phyloP scores from a whole-genome alignment of 1,284 basidiomycete genomes.

The Cryptococcus sp. region DNA sequence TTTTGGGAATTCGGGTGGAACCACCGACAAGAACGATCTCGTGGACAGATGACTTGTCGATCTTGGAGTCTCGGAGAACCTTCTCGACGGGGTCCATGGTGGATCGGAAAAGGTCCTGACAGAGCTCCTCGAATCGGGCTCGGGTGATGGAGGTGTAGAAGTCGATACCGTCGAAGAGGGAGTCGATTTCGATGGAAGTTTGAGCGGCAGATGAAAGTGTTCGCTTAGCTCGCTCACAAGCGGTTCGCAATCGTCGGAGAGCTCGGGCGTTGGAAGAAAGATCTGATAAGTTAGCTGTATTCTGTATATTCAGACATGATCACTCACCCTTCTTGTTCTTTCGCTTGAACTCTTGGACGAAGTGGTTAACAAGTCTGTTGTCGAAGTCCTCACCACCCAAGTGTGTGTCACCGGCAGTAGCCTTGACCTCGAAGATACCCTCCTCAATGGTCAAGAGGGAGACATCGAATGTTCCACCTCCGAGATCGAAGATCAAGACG shows the following conservation, averaged over 20 bases:
- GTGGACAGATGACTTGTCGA: slow-evolving; percentile 91
- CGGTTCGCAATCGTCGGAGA: slow-evolving; percentile 92
- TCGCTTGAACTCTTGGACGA: slow-evolving; percentile 97
- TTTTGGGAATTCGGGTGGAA: slow-evolving; percentile 96
- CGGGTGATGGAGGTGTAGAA: slow-evolving; percentile 98
- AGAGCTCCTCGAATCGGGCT: slow-evolving; percentile 98
- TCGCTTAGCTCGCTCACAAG: slow-evolving; percentile 98
- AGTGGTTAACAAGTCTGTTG: slow-evolving; percentile 97
- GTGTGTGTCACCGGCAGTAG: slow-evolving; percentile 98
- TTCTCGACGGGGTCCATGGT: slow-evolving; percentile 98
- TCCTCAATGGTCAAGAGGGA: slow-evolving; percentile 96
- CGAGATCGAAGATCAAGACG: slow-evolving; percentile 99
- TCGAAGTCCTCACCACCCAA: slow-evolving; percentile 99
- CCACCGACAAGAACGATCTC: slow-evolving; percentile 96
- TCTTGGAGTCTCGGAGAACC: slow-evolving; percentile 96
- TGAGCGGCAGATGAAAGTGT: slow-evolving; percentile 95
- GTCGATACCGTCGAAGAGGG: slow-evolving; percentile 95
- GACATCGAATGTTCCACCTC: slow-evolving; percentile 77
- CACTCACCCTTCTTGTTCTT: slow-evolving; percentile 83
- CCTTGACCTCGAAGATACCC: slow-evolving; percentile 99
- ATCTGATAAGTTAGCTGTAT: slow-evolving; percentile 53
- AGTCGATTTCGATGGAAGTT: slow-evolving; percentile 97
- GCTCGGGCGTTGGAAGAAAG: slow-evolving; percentile 89
- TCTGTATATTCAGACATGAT: slow-evolving; percentile 16
- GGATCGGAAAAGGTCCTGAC: slow-evolving; percentile 93